Conservation (phyloP, 768 basidiomycete species). For the Gelatoporia subvermispora region DNA sequence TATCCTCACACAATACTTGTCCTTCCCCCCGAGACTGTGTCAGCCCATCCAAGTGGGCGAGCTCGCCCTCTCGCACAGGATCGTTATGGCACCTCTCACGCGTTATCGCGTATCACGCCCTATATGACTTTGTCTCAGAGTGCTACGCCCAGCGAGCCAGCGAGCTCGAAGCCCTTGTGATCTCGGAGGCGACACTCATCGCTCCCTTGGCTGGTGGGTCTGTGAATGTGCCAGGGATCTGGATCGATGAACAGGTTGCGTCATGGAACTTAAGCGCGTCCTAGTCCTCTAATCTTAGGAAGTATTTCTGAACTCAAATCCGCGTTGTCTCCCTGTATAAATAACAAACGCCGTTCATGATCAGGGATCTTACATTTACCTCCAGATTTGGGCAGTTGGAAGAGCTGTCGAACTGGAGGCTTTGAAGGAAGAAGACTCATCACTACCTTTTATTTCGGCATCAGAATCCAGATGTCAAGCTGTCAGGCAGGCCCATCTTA, state of each 20-base stretch:
- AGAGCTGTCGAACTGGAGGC: conserved; percentile 30
- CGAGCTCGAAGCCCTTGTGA: conserved; percentile 45
- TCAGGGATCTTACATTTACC: conserved; percentile 44
- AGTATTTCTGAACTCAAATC: no score
- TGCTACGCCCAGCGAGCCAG: conserved; percentile 47
- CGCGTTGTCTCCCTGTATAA: conserved; percentile 27
- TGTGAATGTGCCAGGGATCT: conserved; percentile 55
- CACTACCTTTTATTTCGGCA: conserved; percentile 29
- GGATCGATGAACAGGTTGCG: conserved; percentile 50
- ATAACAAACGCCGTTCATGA: conserved; percentile 55
- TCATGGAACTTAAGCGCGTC: not conserved
- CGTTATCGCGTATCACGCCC: conserved; percentile 38
- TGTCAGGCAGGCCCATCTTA: conserved; percentile 6
- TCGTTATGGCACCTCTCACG: conserved; percentile 52
- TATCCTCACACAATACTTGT: no score
- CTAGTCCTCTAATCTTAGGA: no score
- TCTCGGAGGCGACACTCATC: conserved; percentile 56
- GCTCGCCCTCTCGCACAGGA: conserved; percentile 41
- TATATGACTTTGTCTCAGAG: conserved; percentile 30
- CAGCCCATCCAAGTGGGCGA: conserved; percentile 41
- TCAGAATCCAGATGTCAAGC: conserved; percentile 27
- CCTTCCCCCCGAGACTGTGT: conserved; percentile 40
- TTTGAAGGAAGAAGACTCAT: conserved; percentile 32
- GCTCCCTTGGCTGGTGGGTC: conserved; percentile 45
- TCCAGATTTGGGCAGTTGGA: conserved; percentile 55